Conservation (phyloP, 169 alveolate genomes). For the Plasmodium vinckei region DNA sequence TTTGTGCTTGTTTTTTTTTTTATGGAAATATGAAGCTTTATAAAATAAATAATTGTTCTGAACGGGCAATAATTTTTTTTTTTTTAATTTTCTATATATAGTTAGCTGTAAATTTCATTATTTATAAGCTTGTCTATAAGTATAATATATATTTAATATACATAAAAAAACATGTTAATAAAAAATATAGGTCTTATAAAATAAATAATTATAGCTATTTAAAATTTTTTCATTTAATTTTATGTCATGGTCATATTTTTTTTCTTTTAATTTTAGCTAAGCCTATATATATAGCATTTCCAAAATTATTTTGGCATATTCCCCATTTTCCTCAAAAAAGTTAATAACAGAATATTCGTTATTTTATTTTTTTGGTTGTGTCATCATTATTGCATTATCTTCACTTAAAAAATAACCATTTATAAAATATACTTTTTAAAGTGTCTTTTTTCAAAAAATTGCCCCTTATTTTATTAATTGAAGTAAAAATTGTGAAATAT, state of each 20-base stretch:
- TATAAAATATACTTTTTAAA: too few species aligned
- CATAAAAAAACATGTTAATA: background rate
- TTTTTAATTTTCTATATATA: constrained; percentile 2
- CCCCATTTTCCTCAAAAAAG: too few species aligned
- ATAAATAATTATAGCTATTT: background rate
- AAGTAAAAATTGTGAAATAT: too few species aligned
- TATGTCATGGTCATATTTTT: background rate
- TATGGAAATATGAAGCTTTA: background rate
- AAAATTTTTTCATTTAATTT: background rate
- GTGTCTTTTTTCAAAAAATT: too few species aligned
- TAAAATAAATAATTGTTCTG: constrained; percentile 10
- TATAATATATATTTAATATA: background rate
- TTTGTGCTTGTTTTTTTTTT: constrained; percentile 12
- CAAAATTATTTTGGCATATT: too few species aligned
- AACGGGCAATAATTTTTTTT: constrained; percentile 13
- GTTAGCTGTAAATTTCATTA: constrained; percentile 15
- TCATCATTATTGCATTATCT: too few species aligned
- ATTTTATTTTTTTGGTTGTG: too few species aligned
- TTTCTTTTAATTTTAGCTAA: too few species aligned
- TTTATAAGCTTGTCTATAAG: background rate
- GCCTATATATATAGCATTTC: too few species aligned
- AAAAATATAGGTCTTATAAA: background rate
- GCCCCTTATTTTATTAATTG: too few species aligned
- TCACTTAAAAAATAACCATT: too few species aligned
- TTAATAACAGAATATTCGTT: too few species aligned